These are phyloP conservation scores for Phoenix dactylifera DNA, from an alignment of 176 grass and related monocot species.

Conservation along the genomic window DNA sequence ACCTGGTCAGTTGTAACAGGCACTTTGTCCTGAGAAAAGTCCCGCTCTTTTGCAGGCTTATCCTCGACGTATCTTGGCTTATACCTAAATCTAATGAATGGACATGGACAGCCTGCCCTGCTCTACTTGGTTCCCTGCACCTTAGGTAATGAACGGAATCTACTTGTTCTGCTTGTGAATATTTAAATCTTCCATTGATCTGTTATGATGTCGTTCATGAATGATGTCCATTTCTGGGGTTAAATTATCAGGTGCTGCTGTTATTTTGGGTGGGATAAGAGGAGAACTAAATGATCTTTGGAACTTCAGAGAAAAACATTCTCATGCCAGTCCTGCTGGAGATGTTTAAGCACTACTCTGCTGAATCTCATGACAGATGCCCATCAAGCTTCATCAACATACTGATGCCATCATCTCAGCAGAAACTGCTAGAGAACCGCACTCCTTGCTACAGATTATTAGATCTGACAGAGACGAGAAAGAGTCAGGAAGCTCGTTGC, in stretches of 20 bases:
- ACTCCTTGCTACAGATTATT: not conserved
- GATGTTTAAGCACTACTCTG: no score
- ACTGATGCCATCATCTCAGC: no score
- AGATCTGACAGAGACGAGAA: no score
- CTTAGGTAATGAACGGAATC: conserved; percentile 37
- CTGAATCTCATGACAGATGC: no score
- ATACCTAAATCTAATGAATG: conserved; percentile 78
- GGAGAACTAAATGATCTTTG: conserved; percentile 65
- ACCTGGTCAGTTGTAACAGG: no score
- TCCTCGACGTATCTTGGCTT: conserved; percentile 68
- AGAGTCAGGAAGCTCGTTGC: no score
- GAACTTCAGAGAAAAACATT: conserved; percentile 29
- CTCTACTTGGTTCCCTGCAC: conserved; percentile 96
- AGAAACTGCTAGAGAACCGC: no score
- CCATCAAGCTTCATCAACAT: no score
- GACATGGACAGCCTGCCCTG: conserved; percentile 77
- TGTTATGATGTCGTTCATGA: not conserved
- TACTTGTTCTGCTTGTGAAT: not conserved
- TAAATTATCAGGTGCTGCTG: conserved; percentile 37
- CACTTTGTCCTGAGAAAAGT: no score
- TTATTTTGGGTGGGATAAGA: conserved; percentile 41
- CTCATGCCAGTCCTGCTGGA: no score
- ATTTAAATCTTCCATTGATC: not conserved
- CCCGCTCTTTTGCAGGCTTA: conserved; percentile 33
- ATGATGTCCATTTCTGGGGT: not conserved